Conservation (phyloP, 805 yeast species). For the Kuraishia capsulata region DNA sequence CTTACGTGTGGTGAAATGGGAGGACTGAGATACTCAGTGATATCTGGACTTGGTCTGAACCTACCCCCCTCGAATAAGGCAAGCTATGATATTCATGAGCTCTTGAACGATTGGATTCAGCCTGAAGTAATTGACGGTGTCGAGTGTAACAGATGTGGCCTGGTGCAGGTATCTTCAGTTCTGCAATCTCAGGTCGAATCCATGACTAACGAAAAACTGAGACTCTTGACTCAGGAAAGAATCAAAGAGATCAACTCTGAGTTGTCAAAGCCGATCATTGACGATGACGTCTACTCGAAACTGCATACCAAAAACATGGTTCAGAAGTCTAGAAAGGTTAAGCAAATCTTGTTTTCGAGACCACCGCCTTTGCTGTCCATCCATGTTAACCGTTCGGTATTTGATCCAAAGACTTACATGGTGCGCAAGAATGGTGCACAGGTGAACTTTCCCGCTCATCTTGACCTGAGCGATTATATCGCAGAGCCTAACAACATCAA, state of each 20-base stretch:
- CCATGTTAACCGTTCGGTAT: constrained; percentile 89
- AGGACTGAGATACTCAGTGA: constrained; percentile 76
- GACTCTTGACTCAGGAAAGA: constrained; percentile 30
- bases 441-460: constrained; percentile 63
- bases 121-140: constrained; percentile 90
- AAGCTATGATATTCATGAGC: constrained; percentile 35
- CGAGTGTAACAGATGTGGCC: constrained; percentile 88
- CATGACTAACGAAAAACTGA: constrained; percentile 15
- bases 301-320: constrained; percentile 69
- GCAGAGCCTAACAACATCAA: constrained; percentile 64
- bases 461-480: constrained; percentile 62
- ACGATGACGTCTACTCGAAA: constrained; percentile 69
- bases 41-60: constrained; percentile 65
- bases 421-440: constrained; percentile 78
- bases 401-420: constrained; percentile 77
- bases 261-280: constrained; percentile 56
- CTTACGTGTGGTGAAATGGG: constrained; percentile 88
- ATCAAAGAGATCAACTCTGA: constrained; percentile 41
- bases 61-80: constrained; percentile 42
- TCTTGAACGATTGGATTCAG: constrained; percentile 57
- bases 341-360: constrained; percentile 70
- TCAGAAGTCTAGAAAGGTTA: constrained; percentile 70
- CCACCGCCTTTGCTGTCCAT: constrained; percentile 79
- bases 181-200: constrained; percentile 27
- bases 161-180: constrained; percentile 49